Conservation (phyloP, 2,329 filamentous ascomycete genomes). For the Xylaria sp. region DNA sequence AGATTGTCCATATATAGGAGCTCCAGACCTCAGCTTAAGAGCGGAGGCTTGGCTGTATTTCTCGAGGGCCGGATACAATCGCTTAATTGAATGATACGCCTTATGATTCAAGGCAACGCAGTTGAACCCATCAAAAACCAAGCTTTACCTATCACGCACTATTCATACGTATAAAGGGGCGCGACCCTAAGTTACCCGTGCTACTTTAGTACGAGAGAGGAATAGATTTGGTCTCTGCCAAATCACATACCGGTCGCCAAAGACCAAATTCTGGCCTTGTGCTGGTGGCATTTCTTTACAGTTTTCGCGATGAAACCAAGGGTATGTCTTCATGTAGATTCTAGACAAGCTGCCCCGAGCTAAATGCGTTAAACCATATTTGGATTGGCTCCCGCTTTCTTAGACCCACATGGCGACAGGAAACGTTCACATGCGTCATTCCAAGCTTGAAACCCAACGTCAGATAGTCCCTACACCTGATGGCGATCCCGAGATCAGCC, state of each 20-base stretch:
- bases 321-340: no score
- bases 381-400: neutral
- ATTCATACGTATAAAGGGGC: no score
- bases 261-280: neutral
- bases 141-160: no score
- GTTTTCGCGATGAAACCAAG: neutral
- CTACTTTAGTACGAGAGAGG: neutral
- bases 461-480: neutral
- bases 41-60: no score
- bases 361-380: neutral
- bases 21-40: no score
- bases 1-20: no score
- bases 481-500: conserved; percentile 11
- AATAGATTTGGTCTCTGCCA: neutral
- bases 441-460: neutral
- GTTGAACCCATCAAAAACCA: no score
- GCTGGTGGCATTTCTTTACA: neutral
- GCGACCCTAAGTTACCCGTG: no score
- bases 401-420: neutral
- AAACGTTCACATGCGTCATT: conserved; percentile 3
- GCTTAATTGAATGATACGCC: no score
- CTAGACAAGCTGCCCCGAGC: neutral
- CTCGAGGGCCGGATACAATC: no score
- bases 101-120: no score
- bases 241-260: neutral